A percentile compares a stretch with the other conserved stretches of the same genome.
Evolutionary conservation across 805 yeast species (phyloP).

Genomic region (Saturnispora galanensis): DNA sequence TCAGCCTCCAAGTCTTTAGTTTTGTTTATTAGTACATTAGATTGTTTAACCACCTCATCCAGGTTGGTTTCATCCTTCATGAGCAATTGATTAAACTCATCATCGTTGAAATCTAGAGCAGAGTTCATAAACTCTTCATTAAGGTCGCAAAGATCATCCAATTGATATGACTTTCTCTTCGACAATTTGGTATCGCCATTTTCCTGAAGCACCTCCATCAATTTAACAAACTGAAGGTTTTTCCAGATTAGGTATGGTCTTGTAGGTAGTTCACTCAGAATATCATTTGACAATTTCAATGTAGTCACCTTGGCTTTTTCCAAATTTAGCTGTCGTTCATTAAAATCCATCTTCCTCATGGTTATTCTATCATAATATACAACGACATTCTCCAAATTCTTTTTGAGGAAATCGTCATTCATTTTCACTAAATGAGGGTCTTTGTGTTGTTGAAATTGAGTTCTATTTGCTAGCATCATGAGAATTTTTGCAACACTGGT

Average conservation of each 20-base stretch:
- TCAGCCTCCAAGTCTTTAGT: constrained; percentile 13
- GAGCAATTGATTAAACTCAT: constrained; percentile 19
- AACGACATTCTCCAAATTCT: constrained; percentile 46
- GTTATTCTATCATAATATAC: constrained; percentile 68
- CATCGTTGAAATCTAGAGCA: constrained; percentile 24
- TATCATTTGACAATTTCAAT: constrained; percentile 45
- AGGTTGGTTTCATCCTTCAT: constrained; percentile 16
- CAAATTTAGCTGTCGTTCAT: constrained; percentile 45
- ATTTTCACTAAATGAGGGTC: constrained; percentile 70
- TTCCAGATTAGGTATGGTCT: constrained; percentile 64
- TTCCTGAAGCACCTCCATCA: constrained; percentile 32
- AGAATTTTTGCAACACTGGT: constrained; percentile 74
- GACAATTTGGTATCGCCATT: constrained; percentile 10
- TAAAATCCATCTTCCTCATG: constrained; percentile 53
- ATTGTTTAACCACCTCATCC: constrained; percentile 20
- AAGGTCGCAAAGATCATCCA: constrained; percentile 40
- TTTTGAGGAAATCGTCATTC: constrained; percentile 53
- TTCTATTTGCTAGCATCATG: constrained; percentile 70
- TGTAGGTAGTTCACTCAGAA: constrained; percentile 51
- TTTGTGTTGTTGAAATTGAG: constrained; percentile 62
- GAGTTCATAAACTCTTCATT: constrained; percentile 51
- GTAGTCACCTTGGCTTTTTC: constrained; percentile 34
- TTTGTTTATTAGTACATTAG: constrained; percentile 18
- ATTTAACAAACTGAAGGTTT: constrained; percentile 48
- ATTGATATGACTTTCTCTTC: constrained; percentile 14